Base-by-base conservation (phyloP, 1,139 yeast species). In the Ogataea hybrid region DNA sequence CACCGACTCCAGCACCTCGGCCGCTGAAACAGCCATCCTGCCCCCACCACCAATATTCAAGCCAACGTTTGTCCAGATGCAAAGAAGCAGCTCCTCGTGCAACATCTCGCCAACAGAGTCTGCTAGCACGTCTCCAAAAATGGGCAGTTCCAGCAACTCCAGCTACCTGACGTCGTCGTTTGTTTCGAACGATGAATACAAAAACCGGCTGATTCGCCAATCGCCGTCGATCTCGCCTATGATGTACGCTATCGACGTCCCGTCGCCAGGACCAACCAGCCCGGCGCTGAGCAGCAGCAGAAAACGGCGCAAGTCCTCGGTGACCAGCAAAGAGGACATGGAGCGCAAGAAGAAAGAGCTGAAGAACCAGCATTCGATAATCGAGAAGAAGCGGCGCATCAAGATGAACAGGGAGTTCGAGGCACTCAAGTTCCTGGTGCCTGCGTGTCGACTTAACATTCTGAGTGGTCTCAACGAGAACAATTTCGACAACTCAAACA, bases 351-450 rank as follows among this genome's bases (percentile, higher is more conserved):
- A 73, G 47, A 68, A 71, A 45, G 86, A 83, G 50, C 67, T 84
- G 66, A 61, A 72, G 50, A 67, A 73, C 5, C 80, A 87, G 25
- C 95, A 86, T 61, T 80, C 88, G 6, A 81, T 84, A 35, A 86
- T 86, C 49, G 95, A 86, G 59, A 83, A 87, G 55, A 76, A 88
- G 54, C 71, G 95, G 52, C 68, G 95, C 43, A 75, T 82, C 44
- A 84, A 84, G 60, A 84, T 86, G 68, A 86, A 86, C 61, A 70
- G 90, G 45, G 94, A 86, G 61, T 86, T 85, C 59, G 94, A 84
- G 57, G 89, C 92, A 2, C 70, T 86, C 47, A 84, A 86, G 57
- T 80, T 75, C 53, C 65, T 86, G 39, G 81, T 86, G 16, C 95
- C 95, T 2, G 90, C 94, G 10, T 86, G 95, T 60, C 67, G 84